Percentiles rank a stretch among this genome's conserved stretches.
Conservation (phyloP, 1,284 basidiomycete genomes). For the Ceratobasidium sp. region DNA sequence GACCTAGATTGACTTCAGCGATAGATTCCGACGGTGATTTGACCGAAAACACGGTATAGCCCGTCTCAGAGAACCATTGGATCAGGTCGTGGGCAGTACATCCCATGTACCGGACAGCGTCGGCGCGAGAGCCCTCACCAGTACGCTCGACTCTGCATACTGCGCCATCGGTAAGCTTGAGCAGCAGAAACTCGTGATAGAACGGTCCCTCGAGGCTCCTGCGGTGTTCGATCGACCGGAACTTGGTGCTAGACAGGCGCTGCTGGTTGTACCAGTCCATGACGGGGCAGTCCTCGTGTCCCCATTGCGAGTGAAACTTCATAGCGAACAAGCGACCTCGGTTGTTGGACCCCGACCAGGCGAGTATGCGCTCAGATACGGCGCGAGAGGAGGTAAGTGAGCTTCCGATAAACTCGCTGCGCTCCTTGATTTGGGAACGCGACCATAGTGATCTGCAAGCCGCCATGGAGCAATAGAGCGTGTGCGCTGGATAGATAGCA, state of each 20-base stretch:
- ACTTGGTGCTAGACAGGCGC: too few species aligned
- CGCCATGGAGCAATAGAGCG: too few species aligned
- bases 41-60: not conserved
- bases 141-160: not conserved
- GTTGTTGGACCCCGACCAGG: too few species aligned
- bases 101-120: constrained; percentile 16
- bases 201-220: too few species aligned
- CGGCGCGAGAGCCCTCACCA: not conserved
- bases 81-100: constrained; percentile 15
- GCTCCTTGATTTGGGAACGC: too few species aligned
- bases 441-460: too few species aligned
- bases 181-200: too few species aligned
- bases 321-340: not conserved
- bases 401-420: too few species aligned
- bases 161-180: not conserved
- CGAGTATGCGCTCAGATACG: too few species aligned
- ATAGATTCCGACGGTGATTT: not conserved
- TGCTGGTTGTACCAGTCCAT: constrained; percentile 6
- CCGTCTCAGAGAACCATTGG: constrained; percentile 5
- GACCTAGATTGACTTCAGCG: not conserved
- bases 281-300: not conserved
- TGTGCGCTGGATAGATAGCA: too few species aligned
- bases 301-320: constrained; percentile 11
- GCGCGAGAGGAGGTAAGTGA: too few species aligned
- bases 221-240: too few species aligned